These are phyloP conservation scores for Knoxia roxburghii DNA, from an alignment of 257 asterid genomes.

Conservation along the genomic window DNA sequence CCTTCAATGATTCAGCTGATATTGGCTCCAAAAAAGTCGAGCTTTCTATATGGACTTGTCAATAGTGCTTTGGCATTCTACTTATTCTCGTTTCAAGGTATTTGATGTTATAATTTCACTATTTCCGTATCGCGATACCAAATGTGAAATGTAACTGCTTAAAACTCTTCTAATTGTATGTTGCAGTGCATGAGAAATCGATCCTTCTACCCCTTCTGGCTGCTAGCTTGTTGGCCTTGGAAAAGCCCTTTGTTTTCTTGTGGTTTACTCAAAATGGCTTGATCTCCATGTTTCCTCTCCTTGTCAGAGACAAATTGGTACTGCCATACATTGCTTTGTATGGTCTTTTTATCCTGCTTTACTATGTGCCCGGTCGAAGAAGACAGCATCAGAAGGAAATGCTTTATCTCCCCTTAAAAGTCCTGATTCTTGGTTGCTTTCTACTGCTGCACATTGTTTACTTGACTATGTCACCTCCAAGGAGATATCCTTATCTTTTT, in stretches of 20 bases:
- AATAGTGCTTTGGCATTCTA: conserved; percentile 80
- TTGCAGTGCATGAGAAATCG: conserved; percentile 88
- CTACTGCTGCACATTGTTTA: conserved; percentile 59
- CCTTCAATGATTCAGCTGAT: conserved; percentile 79
- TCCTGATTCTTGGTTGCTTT: conserved; percentile 41
- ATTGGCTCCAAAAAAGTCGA: conserved; percentile 55
- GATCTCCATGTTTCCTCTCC: conserved; percentile 93
- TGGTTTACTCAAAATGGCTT: conserved; percentile 62
- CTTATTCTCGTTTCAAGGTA: conserved; percentile 98
- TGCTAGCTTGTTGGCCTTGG: conserved; percentile 77
- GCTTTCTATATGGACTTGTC: conserved; percentile 75
- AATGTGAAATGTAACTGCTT: background rate
- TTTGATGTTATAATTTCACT: conserved; percentile 4
- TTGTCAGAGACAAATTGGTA: conserved; percentile 64
- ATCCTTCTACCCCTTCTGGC: conserved; percentile 92
- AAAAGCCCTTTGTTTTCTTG: conserved; percentile 63
- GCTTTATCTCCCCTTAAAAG: conserved; percentile 24
- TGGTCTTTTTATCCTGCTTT: conserved; percentile 67
- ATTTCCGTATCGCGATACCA: background rate
- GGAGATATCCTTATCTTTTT: conserved; percentile 68
- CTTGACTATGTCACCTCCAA: conserved; percentile 67
- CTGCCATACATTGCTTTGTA: conserved; percentile 60
- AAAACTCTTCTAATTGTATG: conserved; percentile 12
- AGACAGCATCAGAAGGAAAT: conserved; percentile 34
- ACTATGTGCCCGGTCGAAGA: conserved; percentile 53